phyloP scores from a whole-genome alignment of 75 land plant genomes.

The Sequoiadendron giganteum region DNA sequence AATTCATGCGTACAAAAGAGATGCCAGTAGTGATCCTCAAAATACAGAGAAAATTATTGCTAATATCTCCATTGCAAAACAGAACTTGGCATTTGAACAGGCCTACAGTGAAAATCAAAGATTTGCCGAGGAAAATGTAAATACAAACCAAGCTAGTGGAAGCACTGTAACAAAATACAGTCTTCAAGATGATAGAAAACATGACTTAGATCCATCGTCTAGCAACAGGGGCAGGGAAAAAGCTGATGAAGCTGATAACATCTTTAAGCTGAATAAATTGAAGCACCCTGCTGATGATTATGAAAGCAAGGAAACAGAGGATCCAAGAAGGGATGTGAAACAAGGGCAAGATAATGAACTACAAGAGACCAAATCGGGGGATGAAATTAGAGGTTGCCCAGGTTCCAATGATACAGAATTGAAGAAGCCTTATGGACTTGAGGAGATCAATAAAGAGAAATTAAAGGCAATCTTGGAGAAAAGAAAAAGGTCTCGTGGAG shows the following conservation, averaged over 20 bases:
- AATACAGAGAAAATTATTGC: not conserved
- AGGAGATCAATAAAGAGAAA: slow-evolving; percentile 65
- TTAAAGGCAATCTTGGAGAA: slow-evolving; percentile 77
- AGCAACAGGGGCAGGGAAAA: slow-evolving; percentile 8
- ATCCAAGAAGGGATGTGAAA: slow-evolving; percentile 9
- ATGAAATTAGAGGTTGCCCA: slow-evolving; percentile 3
- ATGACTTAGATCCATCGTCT: slow-evolving; percentile 6
- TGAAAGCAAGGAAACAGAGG: slow-evolving; percentile 6
- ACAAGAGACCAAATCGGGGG: slow-evolving; percentile 3
- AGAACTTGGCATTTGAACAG: not conserved
- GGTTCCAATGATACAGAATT: slow-evolving; percentile 6
- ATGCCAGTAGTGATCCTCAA: not conserved
- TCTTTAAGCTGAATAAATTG: slow-evolving; percentile 7
- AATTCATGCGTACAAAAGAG: not conserved
- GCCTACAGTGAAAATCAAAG: slow-evolving; percentile 7
- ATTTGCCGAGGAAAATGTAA: slow-evolving; percentile 11
- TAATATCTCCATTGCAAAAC: not conserved
- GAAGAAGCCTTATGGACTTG: slow-evolving; percentile 39
- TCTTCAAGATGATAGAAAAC: slow-evolving; percentile 11
- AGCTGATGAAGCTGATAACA: not conserved
- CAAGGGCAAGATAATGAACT: slow-evolving; percentile 5
- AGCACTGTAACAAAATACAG: slow-evolving; percentile 4
- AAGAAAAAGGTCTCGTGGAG: slow-evolving; percentile 51
- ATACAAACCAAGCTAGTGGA: not conserved
- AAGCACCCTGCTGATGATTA: slow-evolving; percentile 6